Base-by-base conservation (phyloP, 257 asterid genomes). In the Jasminum sambac region DNA sequence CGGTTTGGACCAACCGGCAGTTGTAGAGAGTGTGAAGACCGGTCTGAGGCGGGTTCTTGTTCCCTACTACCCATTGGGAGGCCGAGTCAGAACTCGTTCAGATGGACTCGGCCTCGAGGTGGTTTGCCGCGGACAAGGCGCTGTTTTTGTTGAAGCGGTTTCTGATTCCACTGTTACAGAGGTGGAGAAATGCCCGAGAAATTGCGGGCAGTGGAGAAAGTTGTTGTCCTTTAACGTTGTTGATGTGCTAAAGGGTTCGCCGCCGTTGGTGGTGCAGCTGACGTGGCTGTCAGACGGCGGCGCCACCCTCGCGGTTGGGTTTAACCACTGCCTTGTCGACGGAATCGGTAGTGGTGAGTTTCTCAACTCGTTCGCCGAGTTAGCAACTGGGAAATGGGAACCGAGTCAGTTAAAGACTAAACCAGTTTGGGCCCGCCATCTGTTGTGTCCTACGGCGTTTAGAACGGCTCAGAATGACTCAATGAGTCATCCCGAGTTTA, bases 41-140 rank as follows among this genome's bases (percentile, higher is more conserved):
- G 87, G 87, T 4, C 64, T 90, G 67, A 76, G 79, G 39, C 80
- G 75, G 65, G 87, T 84, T 42, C 73, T 90, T 12, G 84, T 86
- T 25, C 95, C 89, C 0, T 90, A 90, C 77, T 90, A 88, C 4
- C 96, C 96, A 0, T 77, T 90, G 0, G 89, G 95, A 0, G 96
- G 96, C 0, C 61, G 92, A 67, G 90, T 87, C 6, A 73, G 90
- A 41, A 11, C 63, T n/a, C 77, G 87, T 76, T 12, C 86, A 21
- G 89, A 86, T 4, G 85, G 87, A 14, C 23, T 64, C 30, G 95
- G 90, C 17, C 83, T 90, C 1, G 95, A 90, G 71, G 95, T 90
- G 8, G 81, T 72, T 1, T 90, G 96, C 39, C 78, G 77, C 5
- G 86, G 71, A 58, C 95, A 90, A 62, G 96, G 95, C 44, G 90